A percentile compares a stretch with the other conserved stretches of the same genome.
These are phyloP conservation scores for Myochromella boudieri DNA, from an alignment of 768 basidiomycete species.

Conservation along the genomic window DNA sequence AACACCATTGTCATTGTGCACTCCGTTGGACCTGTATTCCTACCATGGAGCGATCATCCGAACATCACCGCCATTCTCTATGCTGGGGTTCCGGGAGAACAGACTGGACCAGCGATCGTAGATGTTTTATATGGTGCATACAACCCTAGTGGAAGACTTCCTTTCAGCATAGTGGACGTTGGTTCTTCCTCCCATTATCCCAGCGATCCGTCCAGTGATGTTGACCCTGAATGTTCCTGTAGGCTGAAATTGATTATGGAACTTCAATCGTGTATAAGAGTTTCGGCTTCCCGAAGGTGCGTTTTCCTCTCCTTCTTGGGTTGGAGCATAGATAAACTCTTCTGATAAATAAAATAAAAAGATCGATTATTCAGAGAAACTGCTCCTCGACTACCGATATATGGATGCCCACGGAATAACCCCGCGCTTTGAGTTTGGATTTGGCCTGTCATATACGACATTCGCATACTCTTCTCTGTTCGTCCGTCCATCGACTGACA, in stretches of 20 bases:
- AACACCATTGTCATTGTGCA: conserved; percentile 84
- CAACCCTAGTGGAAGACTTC: conserved; percentile 75
- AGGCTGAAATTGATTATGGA: conserved; percentile 40
- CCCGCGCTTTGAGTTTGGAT: conserved; percentile 68
- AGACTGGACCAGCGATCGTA: conserved; percentile 74
- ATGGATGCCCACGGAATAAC: conserved; percentile 53
- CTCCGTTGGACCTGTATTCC: conserved; percentile 72
- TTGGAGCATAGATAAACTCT: not conserved
- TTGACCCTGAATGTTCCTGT: not conserved
- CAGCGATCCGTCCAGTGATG: not conserved
- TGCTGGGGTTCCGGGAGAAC: conserved; percentile 63
- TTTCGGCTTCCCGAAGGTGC: conserved; percentile 20
- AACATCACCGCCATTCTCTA: conserved; percentile 68
- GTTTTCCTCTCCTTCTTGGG: not conserved
- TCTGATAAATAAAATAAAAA: no score
- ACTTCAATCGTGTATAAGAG: conserved; percentile 44
- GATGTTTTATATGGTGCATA: conserved; percentile 77
- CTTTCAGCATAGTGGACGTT: conserved; percentile 72
- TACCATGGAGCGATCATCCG: conserved; percentile 73
- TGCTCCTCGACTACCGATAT: conserved; percentile 66
- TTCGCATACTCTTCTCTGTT: conserved; percentile 74
- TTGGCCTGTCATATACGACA: conserved; percentile 71
- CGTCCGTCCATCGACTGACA: conserved; percentile 37
- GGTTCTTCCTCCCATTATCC: conserved; percentile 16
- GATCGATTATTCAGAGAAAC: conserved; percentile 67